A percentile compares a stretch with the other conserved stretches of the same genome.
These are phyloP conservation scores for Calendula officinalis DNA, from an alignment of 129 eudicot genomes.

Conservation along the genomic window DNA sequence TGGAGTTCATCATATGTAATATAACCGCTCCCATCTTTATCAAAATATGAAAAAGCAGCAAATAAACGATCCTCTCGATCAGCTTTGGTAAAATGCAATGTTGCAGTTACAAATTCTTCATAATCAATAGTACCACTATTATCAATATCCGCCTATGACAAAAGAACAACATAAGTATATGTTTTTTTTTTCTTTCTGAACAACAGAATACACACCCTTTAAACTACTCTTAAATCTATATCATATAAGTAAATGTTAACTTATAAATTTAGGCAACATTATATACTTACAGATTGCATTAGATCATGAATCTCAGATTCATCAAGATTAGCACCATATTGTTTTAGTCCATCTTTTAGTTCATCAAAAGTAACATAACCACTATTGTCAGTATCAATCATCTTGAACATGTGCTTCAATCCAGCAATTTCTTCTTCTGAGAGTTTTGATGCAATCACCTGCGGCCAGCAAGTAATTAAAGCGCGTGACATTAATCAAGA, in stretches of 20 bases:
- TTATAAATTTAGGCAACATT: background rate
- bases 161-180: slow-evolving; percentile 13
- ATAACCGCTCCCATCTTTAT: slow-evolving; percentile 79
- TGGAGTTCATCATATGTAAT: slow-evolving; percentile 69
- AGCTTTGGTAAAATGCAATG: slow-evolving; percentile 52
- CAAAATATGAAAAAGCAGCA: slow-evolving; percentile 66
- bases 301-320: slow-evolving; percentile 58
- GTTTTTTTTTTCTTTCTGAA: too few relatives aligned
- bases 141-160: slow-evolving; percentile 61
- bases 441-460: slow-evolving; percentile 69
- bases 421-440: slow-evolving; percentile 79
- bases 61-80: slow-evolving; percentile 59
- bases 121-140: slow-evolving; percentile 70
- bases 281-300: slow-evolving; percentile 51
- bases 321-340: slow-evolving; percentile 58
- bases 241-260: background rate
- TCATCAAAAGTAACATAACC: slow-evolving; percentile 69
- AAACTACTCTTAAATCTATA: too few relatives aligned
- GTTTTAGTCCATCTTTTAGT: slow-evolving; percentile 57
- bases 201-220: too few relatives aligned
- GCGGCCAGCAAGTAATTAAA: background rate
- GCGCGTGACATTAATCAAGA: background rate
- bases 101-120: slow-evolving; percentile 74
- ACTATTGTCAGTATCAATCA: slow-evolving; percentile 61
- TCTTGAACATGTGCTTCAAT: slow-evolving; percentile 56